These are phyloP conservation scores for Globisporangium abappressorium DNA, from an alignment of 352 stramenopile species.

Conservation along the genomic window DNA sequence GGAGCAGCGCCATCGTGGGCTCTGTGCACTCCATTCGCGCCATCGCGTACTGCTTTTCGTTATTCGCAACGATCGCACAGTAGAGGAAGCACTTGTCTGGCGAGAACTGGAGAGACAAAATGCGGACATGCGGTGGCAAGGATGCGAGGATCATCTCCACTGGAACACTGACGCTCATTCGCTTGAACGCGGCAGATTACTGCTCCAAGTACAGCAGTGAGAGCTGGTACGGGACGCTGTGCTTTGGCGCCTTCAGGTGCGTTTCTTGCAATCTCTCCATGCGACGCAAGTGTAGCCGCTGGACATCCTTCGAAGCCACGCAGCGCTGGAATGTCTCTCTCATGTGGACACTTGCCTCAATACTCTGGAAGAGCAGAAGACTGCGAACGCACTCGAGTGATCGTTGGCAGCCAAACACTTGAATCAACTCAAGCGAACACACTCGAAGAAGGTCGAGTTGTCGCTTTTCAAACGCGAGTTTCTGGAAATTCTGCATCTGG, in stretches of 20 bases:
- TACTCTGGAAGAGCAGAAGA: constrained; percentile 67
- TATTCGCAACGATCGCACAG: constrained; percentile 31
- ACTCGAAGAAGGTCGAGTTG: constrained; percentile 30
- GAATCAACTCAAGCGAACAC: constrained; percentile 56
- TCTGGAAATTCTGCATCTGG: constrained; percentile 33
- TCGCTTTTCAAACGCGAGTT: constrained; percentile 48
- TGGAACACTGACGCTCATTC: constrained; percentile 40
- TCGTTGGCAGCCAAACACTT: constrained; percentile 46
- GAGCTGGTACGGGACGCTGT: constrained; percentile 65
- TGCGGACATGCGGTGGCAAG: constrained; percentile 34
- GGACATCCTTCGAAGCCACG: constrained; percentile 31
- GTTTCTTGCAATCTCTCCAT: constrained; percentile 30
- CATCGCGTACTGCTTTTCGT: constrained; percentile 42
- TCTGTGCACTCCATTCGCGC: constrained; percentile 63
- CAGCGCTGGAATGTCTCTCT: constrained; percentile 33
- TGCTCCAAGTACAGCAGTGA: constrained; percentile 64
- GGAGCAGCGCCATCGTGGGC: constrained; percentile 22
- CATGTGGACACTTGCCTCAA: constrained; percentile 34
- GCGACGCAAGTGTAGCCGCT: constrained; percentile 49
- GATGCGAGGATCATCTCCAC: constrained; percentile 40
- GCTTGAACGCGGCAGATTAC: constrained; percentile 61
- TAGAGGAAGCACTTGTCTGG: constrained; percentile 68
- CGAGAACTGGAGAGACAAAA: constrained; percentile 69
- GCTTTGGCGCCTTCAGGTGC: constrained; percentile 37
- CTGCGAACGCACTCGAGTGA: constrained; percentile 47